A percentile compares a stretch with the other conserved stretches of the same genome.
phyloP scores from a whole-genome alignment of 805 yeast species.

The Debaryomyces prosopidis region DNA sequence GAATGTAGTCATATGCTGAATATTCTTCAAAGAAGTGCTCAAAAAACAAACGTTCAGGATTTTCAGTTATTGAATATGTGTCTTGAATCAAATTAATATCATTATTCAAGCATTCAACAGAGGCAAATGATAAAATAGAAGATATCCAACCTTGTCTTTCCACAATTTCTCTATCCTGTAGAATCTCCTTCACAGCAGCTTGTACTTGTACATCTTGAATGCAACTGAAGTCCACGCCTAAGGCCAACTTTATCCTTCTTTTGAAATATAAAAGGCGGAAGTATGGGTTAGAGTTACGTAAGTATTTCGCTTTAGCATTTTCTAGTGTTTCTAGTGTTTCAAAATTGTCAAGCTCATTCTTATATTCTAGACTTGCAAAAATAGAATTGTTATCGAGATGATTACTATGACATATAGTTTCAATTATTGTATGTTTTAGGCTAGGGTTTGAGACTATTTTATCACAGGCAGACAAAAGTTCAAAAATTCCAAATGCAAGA shows the following conservation, averaged over 20 bases:
- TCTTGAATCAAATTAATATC: neutral
- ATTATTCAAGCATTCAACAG: constrained; percentile 1
- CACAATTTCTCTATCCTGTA: neutral
- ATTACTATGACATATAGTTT: constrained; percentile 17
- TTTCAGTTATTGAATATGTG: neutral
- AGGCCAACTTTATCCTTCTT: neutral
- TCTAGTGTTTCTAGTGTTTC: constrained; percentile 1
- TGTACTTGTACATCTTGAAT: neutral
- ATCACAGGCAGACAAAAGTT: constrained; percentile 23
- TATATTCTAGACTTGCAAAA: constrained; percentile 3
- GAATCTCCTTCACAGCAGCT: neutral
- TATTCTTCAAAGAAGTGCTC: neutral
- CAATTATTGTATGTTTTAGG: constrained; percentile 17
- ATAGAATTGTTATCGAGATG: constrained; percentile 3
- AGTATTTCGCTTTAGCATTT: neutral
- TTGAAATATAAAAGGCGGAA: constrained; percentile 4
- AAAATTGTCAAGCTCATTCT: neutral
- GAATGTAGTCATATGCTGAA: neutral
- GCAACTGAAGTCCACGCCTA: neutral
- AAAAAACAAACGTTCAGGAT: neutral
- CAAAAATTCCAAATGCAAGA: constrained; percentile 25
- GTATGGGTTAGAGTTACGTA: neutral
- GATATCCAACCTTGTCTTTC: constrained; percentile 7
- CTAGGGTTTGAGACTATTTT: constrained; percentile 9
- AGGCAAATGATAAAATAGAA: constrained; percentile 1